Evolutionary conservation across 1,284 basidiomycete species (phyloP).

Genomic region (Boletellus sp.): DNA sequence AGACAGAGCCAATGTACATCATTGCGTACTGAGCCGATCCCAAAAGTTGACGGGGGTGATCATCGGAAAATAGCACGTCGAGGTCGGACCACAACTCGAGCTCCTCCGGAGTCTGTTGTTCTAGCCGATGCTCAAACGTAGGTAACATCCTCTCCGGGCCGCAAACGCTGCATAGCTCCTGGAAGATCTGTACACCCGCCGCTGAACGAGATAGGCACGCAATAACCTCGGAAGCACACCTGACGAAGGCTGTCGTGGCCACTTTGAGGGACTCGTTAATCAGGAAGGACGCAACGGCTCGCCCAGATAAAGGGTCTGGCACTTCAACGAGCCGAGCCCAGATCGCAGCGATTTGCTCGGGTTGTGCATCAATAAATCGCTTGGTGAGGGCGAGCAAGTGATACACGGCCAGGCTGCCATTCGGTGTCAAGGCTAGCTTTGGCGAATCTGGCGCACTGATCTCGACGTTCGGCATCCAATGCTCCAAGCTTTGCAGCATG

Average conservation of each 20-base stretch:
- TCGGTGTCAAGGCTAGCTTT: slow-evolving; percentile 44
- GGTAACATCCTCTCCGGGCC: slow-evolving; percentile 83
- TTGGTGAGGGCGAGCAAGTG: slow-evolving; percentile 85
- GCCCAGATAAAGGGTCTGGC: slow-evolving; percentile 71
- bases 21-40: slow-evolving; percentile 86
- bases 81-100: slow-evolving; percentile 73
- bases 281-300: slow-evolving; percentile 79
- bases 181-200: slow-evolving; percentile 72
- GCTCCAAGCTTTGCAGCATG: slow-evolving; percentile 69
- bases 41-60: slow-evolving; percentile 63
- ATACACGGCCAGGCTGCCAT: slow-evolving; percentile 70
- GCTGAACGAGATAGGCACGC: slow-evolving; percentile 81
- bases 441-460: slow-evolving; percentile 39
- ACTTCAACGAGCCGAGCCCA: slow-evolving; percentile 76
- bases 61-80: slow-evolving; percentile 66
- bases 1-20: slow-evolving; percentile 80
- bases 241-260: slow-evolving; percentile 74
- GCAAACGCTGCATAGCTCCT: slow-evolving; percentile 82
- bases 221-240: slow-evolving; percentile 78
- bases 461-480: slow-evolving; percentile 76
- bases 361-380: slow-evolving; percentile 71
- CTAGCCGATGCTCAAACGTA: slow-evolving; percentile 65
- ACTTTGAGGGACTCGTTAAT: slow-evolving; percentile 87
- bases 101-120: slow-evolving; percentile 65
- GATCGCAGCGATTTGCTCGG: slow-evolving; percentile 81